Percentiles rank a stretch among this genome's conserved stretches.
phyloP scores from a whole-genome alignment of 2,329 filamentous ascomycete species.

The Microsporum audouinii region DNA sequence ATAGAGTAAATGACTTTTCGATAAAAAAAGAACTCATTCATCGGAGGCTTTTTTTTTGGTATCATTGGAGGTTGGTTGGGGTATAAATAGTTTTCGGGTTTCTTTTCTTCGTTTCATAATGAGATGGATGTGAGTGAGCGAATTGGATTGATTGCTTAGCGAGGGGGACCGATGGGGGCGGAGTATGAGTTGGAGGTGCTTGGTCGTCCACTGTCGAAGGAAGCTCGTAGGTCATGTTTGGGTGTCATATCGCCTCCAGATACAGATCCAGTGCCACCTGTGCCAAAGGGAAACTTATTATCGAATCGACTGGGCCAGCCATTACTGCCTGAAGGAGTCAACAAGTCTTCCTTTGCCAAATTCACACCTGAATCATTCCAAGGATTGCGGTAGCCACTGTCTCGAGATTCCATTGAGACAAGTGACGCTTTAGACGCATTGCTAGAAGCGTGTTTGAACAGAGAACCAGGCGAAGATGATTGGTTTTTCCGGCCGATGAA shows the following conservation, averaged over 20 bases:
- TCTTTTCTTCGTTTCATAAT: neutral
- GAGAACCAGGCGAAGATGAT: constrained; percentile 68
- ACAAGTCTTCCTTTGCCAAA: constrained; percentile 69
- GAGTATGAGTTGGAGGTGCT: constrained; percentile 97
- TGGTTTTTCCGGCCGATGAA: constrained; percentile 95
- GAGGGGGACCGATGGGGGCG: constrained; percentile 79
- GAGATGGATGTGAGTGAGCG: neutral
- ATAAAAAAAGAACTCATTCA: neutral
- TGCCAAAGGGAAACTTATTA: constrained; percentile 55
- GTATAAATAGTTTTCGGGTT: neutral
- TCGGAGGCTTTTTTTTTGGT: neutral
- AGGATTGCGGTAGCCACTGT: constrained; percentile 89
- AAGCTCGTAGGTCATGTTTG: constrained; percentile 70
- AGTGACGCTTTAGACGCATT: constrained; percentile 91
- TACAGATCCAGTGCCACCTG: constrained; percentile 13
- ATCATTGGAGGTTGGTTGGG: neutral
- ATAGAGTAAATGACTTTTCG: constrained; percentile 1
- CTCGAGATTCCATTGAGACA: constrained; percentile 88
- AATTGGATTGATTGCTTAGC: constrained; percentile 48
- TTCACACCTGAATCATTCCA: constrained; percentile 98
- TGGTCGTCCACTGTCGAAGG: constrained; percentile 81
- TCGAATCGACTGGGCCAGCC: constrained; percentile 43
- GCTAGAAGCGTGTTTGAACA: constrained; percentile 84
- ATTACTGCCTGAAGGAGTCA: constrained; percentile 44
- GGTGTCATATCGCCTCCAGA: constrained; percentile 69